A percentile compares a stretch with the other conserved stretches of the same genome.
Conservation (phyloP, 805 yeast genomes). For the Wickerhamomyces strasburgensis region DNA sequence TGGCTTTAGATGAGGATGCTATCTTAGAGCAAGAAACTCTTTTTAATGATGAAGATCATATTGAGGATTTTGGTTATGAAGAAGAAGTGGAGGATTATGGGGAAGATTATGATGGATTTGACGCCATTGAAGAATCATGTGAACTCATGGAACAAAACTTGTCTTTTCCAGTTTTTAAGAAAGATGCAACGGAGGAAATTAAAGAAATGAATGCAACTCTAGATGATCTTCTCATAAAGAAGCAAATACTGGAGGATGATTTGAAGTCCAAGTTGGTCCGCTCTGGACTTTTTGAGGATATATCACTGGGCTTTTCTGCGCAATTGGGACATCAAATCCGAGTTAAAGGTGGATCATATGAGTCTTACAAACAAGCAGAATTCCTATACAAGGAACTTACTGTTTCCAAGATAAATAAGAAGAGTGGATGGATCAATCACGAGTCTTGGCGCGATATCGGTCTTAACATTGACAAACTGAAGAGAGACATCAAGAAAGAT, state of each 20-base stretch:
- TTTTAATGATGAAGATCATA: neutral
- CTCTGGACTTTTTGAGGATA: neutral
- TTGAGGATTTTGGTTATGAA: neutral
- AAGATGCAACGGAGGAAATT: neutral
- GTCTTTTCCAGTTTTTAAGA: neutral
- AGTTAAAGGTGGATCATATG: neutral
- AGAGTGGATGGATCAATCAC: neutral
- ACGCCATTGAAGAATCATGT: too few species aligned
- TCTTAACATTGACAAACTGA: neutral
- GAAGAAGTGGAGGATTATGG: neutral
- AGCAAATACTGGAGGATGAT: neutral
- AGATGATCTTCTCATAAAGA: neutral
- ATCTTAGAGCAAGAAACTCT: constrained; percentile 8
- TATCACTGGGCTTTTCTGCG: neutral
- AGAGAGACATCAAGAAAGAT: neutral
- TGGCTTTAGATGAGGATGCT: constrained; percentile 37
- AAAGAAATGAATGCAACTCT: neutral
- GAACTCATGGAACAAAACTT: too few species aligned
- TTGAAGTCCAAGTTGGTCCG: neutral
- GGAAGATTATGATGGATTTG: neutral
- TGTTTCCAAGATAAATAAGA: neutral
- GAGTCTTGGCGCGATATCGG: neutral
- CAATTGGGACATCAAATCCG: neutral
- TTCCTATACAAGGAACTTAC: too few species aligned
- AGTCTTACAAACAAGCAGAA: too few species aligned